Percentiles rank a stretch among this genome's conserved stretches.
phyloP scores from a whole-genome alignment of 1,284 basidiomycete species.

The Leccinum cinnamomeum region DNA sequence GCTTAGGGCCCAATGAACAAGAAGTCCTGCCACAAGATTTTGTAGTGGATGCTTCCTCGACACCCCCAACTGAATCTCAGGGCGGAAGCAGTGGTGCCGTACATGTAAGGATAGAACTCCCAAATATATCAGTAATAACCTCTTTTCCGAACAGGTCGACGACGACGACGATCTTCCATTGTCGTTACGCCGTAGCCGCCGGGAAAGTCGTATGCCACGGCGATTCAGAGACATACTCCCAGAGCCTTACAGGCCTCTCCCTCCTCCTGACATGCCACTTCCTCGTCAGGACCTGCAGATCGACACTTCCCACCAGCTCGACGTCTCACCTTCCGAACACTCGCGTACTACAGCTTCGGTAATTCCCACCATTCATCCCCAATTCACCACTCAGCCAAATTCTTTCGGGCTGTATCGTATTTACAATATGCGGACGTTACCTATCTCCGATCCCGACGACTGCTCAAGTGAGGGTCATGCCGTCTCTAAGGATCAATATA shows the following conservation, averaged over 20 bases:
- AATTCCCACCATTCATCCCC: background rate
- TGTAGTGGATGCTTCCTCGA: background rate
- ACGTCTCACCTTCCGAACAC: background rate
- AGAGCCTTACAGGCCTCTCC: background rate
- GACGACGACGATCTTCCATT: background rate
- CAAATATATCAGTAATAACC: background rate
- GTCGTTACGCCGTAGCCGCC: background rate
- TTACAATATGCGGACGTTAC: background rate
- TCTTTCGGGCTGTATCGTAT: background rate
- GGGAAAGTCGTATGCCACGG: background rate
- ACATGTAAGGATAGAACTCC: background rate
- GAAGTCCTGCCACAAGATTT: background rate
- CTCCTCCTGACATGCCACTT: background rate
- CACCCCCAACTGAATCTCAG: background rate
- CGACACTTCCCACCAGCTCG: background rate
- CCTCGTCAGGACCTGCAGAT: background rate
- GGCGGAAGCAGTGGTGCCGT: background rate
- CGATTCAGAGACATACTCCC: background rate
- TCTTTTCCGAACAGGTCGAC: background rate
- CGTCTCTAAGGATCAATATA: background rate
- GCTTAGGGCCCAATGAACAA: background rate
- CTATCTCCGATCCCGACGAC: background rate
- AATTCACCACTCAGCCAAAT: background rate
- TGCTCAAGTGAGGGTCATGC: background rate
- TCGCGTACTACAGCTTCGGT: background rate